phyloP scores from a whole-genome alignment of 164 flowering plant species.

The Euptelea pleiosperma region DNA sequence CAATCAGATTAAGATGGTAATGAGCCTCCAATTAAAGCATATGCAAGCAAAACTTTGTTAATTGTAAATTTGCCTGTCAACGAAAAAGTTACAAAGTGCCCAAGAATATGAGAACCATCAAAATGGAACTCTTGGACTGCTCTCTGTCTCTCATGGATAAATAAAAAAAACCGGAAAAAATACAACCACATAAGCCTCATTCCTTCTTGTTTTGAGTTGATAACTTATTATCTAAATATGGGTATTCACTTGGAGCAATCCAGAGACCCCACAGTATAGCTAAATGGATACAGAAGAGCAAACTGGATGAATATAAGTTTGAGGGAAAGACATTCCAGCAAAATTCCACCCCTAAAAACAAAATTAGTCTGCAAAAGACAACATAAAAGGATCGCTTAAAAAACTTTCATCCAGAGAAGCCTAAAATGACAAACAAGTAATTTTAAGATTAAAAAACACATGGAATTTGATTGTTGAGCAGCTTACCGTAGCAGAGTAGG shows the following conservation, averaged over 20 bases:
- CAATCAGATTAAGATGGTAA: too few species aligned
- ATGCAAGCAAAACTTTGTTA: too few species aligned
- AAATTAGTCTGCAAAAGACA: constrained; percentile 43
- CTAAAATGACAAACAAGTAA: background rate
- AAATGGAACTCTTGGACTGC: too few species aligned
- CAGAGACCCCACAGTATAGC: constrained; percentile 71
- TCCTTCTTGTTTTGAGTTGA: constrained; percentile 30
- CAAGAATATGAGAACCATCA: too few species aligned
- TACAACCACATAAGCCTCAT: too few species aligned
- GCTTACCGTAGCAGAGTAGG: constrained; percentile 57
- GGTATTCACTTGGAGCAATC: constrained; percentile 59
- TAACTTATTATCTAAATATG: constrained; percentile 32
- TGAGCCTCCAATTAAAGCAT: too few species aligned
- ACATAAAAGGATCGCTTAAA: constrained; percentile 2
- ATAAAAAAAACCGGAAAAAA: too few species aligned
- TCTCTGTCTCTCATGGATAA: too few species aligned
- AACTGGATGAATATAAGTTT: constrained; percentile 54
- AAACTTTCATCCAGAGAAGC: background rate
- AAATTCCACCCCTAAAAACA: constrained; percentile 68
- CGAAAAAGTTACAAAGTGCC: too few species aligned
- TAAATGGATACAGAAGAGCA: constrained; percentile 62
- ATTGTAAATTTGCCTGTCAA: too few species aligned
- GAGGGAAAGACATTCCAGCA: constrained; percentile 98
- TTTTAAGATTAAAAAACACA: background rate
- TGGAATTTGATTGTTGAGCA: background rate